Base-by-base conservation (phyloP, 2,329 filamentous ascomycete genomes). In the Pseudonectria buxi region DNA sequence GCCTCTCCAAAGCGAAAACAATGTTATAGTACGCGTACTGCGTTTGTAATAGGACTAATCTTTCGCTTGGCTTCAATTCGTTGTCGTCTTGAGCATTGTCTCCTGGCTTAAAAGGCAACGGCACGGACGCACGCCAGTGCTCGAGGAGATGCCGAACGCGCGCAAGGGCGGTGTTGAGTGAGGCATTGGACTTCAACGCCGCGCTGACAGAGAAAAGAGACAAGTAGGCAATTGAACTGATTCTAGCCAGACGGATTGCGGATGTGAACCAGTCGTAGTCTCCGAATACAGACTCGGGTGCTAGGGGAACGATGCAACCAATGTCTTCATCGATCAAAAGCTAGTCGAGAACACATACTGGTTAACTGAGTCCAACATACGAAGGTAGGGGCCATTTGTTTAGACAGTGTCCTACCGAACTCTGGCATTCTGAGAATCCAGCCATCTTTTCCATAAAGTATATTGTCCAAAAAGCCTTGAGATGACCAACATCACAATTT, bases 391-490 rank as follows among this genome's bases (percentile, higher is more conserved):
- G n/a, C n/a, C n/a, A n/a, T n/a, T n/a, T n/a, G n/a, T n/a, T n/a
- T n/a, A n/a, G n/a, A n/a, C n/a, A 3, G 15, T 12, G 6, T 33
- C 45, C 10, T 24, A 50, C 47, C 4, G 47, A 50, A 14, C 26
- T 34, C 2, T 47, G 47, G 1, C 47, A 47, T 13, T 45, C 50
- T 18, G 45, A 49, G 10, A 50, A 50, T 25, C 47, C 50, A 4
- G 44, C 35, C 14, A 39, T 48, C 12, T 50, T 50, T 15, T 50
- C 47, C 5, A 50, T 26, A 1, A 32, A 41, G 3, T 50, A 50
- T 1, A 50, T 7, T 1, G 43, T 36, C 47, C 47, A 50, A 1
- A 50, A 50, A 2, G 42, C 33, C 22, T 35, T 46, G 3, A 41
- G 30, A 13, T 42, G 26, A 4, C 26, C 11, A 2, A 40, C 43